phyloP scores from a whole-genome alignment of 768 basidiomycete genomes.

The Gloeostereum incarnatum region DNA sequence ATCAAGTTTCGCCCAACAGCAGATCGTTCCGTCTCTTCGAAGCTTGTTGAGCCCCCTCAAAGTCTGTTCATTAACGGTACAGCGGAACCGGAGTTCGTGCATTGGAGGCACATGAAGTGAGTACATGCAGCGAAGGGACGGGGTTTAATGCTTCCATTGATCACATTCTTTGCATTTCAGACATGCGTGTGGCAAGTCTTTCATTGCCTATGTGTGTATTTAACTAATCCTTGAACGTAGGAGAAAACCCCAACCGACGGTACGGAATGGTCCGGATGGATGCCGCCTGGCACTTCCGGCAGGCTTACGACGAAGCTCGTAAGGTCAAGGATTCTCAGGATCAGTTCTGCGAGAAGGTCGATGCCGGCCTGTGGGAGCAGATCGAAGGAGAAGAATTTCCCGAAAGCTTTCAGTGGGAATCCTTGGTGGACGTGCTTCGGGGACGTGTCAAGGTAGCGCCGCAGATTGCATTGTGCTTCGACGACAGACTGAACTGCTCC shows the following conservation, averaged over 20 bases:
- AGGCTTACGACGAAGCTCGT: constrained; percentile 53
- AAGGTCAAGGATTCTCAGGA: constrained; percentile 59
- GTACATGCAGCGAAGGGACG: constrained; percentile 10
- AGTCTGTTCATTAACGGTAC: constrained; percentile 28
- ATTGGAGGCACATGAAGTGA: constrained; percentile 72
- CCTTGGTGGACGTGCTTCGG: constrained; percentile 66
- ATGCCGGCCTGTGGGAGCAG: constrained; percentile 34
- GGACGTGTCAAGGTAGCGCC: constrained; percentile 56
- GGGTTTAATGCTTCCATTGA: neutral
- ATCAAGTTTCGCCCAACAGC: constrained; percentile 70
- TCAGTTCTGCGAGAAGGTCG: constrained; percentile 44
- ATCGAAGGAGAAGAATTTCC: constrained; percentile 43
- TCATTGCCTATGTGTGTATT: neutral
- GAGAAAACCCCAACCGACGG: constrained; percentile 55
- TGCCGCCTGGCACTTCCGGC: constrained; percentile 54
- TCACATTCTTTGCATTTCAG: constrained; percentile 12
- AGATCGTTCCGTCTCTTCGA: constrained; percentile 62
- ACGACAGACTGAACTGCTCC: neutral
- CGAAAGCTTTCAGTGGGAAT: constrained; percentile 63
- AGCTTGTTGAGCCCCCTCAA: constrained; percentile 71
- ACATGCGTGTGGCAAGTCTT: constrained; percentile 35
- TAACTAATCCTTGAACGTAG: constrained; percentile 17
- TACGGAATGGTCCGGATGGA: too few relatives aligned
- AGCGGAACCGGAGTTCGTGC: constrained; percentile 28
- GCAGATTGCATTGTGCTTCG: neutral